These are phyloP conservation scores for Limnomonas spitsbergensis DNA, from an alignment of 139 green algal species.

Conservation along the genomic window DNA sequence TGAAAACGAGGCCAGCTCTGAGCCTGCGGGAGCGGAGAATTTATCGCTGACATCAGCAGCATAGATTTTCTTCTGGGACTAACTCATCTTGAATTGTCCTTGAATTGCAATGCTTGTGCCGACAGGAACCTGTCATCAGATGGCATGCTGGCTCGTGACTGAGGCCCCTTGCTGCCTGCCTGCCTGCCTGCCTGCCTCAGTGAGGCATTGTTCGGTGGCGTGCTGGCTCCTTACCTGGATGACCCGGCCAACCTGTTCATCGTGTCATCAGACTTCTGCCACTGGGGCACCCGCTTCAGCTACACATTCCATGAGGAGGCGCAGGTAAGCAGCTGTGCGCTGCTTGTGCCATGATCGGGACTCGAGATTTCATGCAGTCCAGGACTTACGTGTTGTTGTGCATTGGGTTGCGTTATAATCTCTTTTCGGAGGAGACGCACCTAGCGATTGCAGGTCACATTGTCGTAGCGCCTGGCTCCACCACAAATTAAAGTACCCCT, in stretches of 20 bases:
- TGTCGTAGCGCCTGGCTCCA: not conserved
- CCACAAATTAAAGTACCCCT: not conserved
- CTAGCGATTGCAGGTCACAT: not conserved
- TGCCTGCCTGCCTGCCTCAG: too few relatives aligned
- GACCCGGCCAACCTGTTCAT: conserved; percentile 87
- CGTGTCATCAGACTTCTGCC: conserved; percentile 93
- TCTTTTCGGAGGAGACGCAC: not conserved
- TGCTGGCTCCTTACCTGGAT: conserved; percentile 81
- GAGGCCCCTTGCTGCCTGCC: too few relatives aligned
- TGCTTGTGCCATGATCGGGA: not conserved
- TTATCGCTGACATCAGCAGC: too few relatives aligned
- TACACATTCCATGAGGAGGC: conserved; percentile 68
- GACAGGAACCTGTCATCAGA: too few relatives aligned
- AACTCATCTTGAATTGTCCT: too few relatives aligned
- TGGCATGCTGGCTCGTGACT: too few relatives aligned
- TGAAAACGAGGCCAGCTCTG: too few relatives aligned
- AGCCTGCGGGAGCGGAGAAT: too few relatives aligned
- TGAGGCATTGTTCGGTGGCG: conserved; percentile 75
- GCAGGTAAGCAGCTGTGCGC: conserved; percentile 24
- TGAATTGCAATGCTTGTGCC: too few relatives aligned
- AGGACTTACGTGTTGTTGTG: not conserved
- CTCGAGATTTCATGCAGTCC: not conserved
- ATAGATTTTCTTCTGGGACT: too few relatives aligned
- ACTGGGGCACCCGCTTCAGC: conserved; percentile 87
- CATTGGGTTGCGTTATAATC: not conserved